Percentiles rank a stretch among this genome's conserved stretches.
Conservation (phyloP, 2,329 filamentous ascomycete genomes). For the Aspergillus novoparasiticus region DNA sequence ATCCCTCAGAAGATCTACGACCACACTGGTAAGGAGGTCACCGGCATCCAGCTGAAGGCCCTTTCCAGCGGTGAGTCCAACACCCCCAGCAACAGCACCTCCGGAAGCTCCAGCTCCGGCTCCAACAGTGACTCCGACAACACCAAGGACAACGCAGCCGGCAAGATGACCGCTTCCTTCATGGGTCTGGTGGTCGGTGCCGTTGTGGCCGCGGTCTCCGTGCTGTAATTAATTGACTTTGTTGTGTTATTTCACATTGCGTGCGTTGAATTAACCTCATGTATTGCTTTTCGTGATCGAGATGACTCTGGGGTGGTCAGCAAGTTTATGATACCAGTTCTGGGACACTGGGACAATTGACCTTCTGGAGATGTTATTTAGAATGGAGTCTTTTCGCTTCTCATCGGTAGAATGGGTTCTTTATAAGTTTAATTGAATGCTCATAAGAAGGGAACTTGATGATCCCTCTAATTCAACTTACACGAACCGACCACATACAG, state of each 20-base stretch:
- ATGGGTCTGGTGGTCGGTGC: constrained; percentile 30
- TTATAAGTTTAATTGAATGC: neutral
- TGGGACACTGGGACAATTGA: neutral
- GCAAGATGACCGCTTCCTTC: constrained; percentile 25
- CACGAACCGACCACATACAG: neutral
- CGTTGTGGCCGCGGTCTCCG: constrained; percentile 29
- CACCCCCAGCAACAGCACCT: constrained; percentile 51
- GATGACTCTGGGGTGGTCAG: neutral
- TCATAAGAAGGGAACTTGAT: neutral
- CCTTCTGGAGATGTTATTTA: neutral
- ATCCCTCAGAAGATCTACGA: constrained; percentile 62
- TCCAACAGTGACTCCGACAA: constrained; percentile 12
- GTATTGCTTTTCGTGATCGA: neutral
- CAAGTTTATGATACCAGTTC: neutral
- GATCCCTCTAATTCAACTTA: neutral
- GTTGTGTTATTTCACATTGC: neutral
- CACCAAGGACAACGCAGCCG: constrained; percentile 18
- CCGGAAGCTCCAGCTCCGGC: constrained; percentile 22
- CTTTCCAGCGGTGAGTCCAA: constrained; percentile 58
- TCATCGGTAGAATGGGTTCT: neutral
- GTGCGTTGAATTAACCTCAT: neutral
- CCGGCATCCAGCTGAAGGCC: constrained; percentile 62
- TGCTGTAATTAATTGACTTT: constrained; percentile 26
- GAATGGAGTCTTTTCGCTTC: neutral
- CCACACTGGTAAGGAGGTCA: constrained; percentile 60